phyloP scores from a whole-genome alignment of 1,139 yeast genomes.

The Candida sp. region DNA sequence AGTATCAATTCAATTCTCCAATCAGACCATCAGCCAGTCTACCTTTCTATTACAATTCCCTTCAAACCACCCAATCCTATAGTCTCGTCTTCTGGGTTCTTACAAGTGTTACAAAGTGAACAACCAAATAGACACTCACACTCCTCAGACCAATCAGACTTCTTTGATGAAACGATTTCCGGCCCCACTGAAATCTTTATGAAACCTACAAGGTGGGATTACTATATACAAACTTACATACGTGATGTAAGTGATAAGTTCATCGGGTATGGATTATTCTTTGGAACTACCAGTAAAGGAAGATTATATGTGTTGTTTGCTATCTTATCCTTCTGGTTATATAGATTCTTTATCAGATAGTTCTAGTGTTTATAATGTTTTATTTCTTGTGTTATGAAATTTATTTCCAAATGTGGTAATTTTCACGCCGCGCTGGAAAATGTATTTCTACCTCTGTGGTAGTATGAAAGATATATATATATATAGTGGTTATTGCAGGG shows the following conservation, averaged over 20 bases:
- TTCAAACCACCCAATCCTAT: constrained; percentile 38
- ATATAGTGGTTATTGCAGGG: not conserved
- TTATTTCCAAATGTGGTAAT: too few species aligned
- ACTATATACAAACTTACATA: constrained; percentile 21
- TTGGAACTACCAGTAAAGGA: constrained; percentile 37
- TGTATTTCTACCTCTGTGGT: not conserved
- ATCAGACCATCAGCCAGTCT: constrained; percentile 47
- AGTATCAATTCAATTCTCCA: constrained; percentile 30
- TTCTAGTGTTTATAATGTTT: not conserved
- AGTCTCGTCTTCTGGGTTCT: constrained; percentile 38
- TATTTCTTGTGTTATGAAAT: too few species aligned
- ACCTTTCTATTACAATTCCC: constrained; percentile 42
- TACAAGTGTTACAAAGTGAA: constrained; percentile 30
- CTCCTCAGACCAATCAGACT: constrained; percentile 8
- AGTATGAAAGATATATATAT: not conserved
- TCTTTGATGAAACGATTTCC: constrained; percentile 21
- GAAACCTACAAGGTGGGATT: constrained; percentile 39
- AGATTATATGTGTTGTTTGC: constrained; percentile 19
- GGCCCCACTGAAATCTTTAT: constrained; percentile 46
- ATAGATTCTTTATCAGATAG: not conserved
- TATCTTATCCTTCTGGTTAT: not conserved
- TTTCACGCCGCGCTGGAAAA: not conserved
- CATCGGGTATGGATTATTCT: constrained; percentile 40
- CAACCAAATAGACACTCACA: constrained; percentile 18
- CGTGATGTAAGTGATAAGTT: constrained; percentile 29